These are phyloP conservation scores for Populus deltoides DNA, from an alignment of 345 rosid genomes.

Conservation along the genomic window DNA sequence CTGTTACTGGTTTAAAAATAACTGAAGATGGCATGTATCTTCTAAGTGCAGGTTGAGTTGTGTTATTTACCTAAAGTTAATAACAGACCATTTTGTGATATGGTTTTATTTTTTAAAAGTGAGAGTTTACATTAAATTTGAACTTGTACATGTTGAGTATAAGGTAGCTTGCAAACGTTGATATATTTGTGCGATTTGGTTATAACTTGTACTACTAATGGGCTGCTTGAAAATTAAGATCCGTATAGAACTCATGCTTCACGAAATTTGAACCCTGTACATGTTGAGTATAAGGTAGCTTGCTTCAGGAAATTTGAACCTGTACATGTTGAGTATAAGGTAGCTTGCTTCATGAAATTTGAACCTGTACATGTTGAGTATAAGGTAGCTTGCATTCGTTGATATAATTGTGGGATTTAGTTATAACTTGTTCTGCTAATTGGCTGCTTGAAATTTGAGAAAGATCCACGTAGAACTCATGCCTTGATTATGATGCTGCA, in stretches of 20 bases:
- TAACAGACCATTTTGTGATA: background rate
- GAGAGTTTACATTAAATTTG: background rate
- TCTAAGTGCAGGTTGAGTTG: slow-evolving; percentile 76
- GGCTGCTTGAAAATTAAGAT: background rate
- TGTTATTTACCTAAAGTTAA: slow-evolving; percentile 1
- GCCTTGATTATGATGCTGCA: too few species aligned
- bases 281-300: too few species aligned
- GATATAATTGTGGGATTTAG: background rate
- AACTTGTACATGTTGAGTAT: background rate
- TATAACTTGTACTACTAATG: background rate
- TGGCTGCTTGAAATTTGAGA: background rate
- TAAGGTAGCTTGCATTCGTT: background rate
- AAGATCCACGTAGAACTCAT: too few species aligned
- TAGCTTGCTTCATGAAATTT: background rate
- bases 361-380: background rate
- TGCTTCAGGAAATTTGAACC: background rate
- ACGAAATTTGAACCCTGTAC: too few species aligned
- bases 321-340: too few species aligned
- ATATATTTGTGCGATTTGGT: background rate
- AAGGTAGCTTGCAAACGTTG: background rate
- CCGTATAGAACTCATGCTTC: background rate
- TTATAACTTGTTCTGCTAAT: background rate
- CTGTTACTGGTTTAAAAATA: slow-evolving; percentile 74
- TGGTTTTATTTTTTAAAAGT: background rate
- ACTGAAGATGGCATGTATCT: slow-evolving; percentile 92